Percentiles rank a stretch among this genome's conserved stretches.
phyloP scores from a whole-genome alignment of 352 stramenopile genomes.

The Pythium oligandrum region DNA sequence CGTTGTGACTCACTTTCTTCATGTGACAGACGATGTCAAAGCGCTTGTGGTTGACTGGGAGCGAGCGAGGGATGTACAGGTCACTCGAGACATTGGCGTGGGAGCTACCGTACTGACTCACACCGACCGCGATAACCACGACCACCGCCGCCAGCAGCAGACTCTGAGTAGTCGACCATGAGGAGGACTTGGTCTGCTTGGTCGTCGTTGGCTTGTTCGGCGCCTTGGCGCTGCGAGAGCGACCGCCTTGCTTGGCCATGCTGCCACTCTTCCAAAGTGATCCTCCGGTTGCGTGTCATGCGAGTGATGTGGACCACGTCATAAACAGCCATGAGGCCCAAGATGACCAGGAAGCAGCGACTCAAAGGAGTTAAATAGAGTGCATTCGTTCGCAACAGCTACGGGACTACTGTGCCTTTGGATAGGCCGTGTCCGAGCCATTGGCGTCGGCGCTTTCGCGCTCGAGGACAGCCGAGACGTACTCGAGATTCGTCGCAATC shows the following conservation, averaged over 20 bases:
- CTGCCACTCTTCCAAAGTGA: too few relatives aligned
- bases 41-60: conserved; percentile 29
- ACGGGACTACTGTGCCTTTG: too few relatives aligned
- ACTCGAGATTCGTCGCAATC: conserved; percentile 64
- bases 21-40: conserved; percentile 48
- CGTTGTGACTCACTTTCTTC: conserved; percentile 26
- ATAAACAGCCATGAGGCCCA: too few relatives aligned
- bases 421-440: not conserved
- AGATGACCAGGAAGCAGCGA: too few relatives aligned
- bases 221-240: not conserved
- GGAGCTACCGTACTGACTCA: conserved; percentile 7
- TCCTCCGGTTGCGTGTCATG: too few relatives aligned
- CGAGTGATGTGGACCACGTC: too few relatives aligned
- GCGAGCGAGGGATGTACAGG: conserved; percentile 15
- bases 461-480: conserved; percentile 62
- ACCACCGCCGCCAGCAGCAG: conserved; percentile 7
- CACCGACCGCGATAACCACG: conserved; percentile 6
- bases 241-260: not conserved
- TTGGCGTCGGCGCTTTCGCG: conserved; percentile 7
- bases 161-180: not conserved
- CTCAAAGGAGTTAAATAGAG: too few relatives aligned
- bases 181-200: not conserved
- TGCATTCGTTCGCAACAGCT: too few relatives aligned
- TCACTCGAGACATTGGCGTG: conserved; percentile 1
- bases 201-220: not conserved